Evolutionary conservation across 352 stramenopile species (phyloP).

Genomic region (Albugo laibachii): DNA sequence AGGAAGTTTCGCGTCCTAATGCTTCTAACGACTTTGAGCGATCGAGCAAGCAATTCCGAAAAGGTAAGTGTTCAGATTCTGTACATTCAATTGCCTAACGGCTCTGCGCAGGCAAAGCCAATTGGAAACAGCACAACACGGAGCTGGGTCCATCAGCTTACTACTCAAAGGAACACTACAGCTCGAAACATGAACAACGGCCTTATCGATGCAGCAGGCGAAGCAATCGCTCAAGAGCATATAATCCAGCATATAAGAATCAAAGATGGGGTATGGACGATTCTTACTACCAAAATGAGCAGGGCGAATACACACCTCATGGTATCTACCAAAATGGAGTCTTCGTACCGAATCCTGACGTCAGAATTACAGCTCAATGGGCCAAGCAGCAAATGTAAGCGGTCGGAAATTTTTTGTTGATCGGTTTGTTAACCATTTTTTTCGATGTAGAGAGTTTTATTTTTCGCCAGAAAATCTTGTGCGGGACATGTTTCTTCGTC

Average conservation of each 20-base stretch:
- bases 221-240: constrained; percentile 3
- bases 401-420: neutral
- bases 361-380: constrained; percentile 51
- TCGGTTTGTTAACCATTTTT: neutral
- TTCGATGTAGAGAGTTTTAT: constrained; percentile 53
- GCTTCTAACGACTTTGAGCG: neutral
- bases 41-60: constrained; percentile 17
- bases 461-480: constrained; percentile 70
- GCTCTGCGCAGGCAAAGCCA: constrained; percentile 24
- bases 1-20: constrained; percentile 35
- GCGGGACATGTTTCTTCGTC: constrained; percentile 64
- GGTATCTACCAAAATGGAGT: constrained; percentile 57
- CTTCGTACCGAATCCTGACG: constrained; percentile 53
- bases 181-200: constrained; percentile 15
- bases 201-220: constrained; percentile 8
- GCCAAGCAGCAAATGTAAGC: constrained; percentile 73
- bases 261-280: neutral
- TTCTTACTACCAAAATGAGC: too few species aligned
- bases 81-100: neutral
- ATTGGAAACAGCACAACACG: constrained; percentile 38
- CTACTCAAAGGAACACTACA: constrained; percentile 5
- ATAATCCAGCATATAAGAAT: neutral
- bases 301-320: constrained; percentile 2
- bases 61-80: constrained; percentile 1
- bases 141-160: constrained; percentile 5